A percentile compares a stretch with the other conserved stretches of the same genome.
Evolutionary conservation across 2,329 filamentous ascomycete genomes (phyloP).

Genomic region (Penicillium digitatum): DNA sequence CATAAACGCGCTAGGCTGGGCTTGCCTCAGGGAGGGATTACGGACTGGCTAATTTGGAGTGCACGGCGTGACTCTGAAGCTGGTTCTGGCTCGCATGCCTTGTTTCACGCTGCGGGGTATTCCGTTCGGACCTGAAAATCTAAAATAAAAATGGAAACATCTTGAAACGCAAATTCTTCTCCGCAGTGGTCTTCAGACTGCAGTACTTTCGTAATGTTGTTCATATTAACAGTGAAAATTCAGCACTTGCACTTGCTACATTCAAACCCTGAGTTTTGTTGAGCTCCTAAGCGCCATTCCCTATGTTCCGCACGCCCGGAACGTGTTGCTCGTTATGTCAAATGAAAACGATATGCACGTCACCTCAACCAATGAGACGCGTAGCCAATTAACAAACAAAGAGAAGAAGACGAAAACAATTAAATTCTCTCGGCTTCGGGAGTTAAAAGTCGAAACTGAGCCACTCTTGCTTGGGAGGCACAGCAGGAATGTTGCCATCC

Average conservation of each 20-base stretch:
- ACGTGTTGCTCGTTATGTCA: neutral
- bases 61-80: conserved; percentile 14
- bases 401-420: neutral
- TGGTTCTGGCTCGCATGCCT: conserved; percentile 16
- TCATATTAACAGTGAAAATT: neutral
- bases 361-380: neutral
- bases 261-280: neutral
- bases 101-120: conserved; percentile 24
- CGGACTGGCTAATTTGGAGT: conserved; percentile 18
- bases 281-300: neutral
- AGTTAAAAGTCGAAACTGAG: conserved; percentile 66
- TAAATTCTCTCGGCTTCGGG: neutral
- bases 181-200: neutral
- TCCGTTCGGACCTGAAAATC: conserved; percentile 31
- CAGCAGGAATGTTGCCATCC: conserved; percentile 67
- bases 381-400: neutral
- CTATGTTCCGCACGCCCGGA: neutral
- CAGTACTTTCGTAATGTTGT: conserved; percentile 3
- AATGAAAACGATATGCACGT: neutral
- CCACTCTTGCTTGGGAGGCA: conserved; percentile 75
- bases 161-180: conserved; percentile 19
- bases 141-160: conserved; percentile 33
- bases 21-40: conserved; percentile 24
- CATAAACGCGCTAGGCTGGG: conserved; percentile 36
- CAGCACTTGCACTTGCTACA: neutral